Base-by-base conservation (phyloP, 2,329 filamentous ascomycete genomes). In the Penicillium hordei region DNA sequence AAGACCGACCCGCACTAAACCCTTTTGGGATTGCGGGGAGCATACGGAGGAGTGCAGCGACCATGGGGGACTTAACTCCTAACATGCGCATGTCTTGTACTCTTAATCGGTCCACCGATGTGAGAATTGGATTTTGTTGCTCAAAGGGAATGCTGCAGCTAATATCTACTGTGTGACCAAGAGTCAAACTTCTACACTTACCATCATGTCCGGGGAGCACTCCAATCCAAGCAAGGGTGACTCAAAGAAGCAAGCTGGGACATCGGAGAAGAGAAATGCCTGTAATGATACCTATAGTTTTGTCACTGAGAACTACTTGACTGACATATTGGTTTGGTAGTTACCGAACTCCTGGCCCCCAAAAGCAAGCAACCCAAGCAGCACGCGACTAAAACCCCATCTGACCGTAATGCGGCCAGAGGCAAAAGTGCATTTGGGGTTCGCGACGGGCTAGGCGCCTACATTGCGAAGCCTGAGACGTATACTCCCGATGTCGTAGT, bases 401-500 rank as follows among this genome's bases (percentile, higher is more conserved):
- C 65, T 60, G 55, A 55, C 54, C 59, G 60, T 50, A 45, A 60
- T 59, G 51, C 55, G 46, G 42, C 52, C 7, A 52, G 64, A 44
- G 59, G 59, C 34, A 70, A 57, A 45, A 57, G 55, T 55, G 57
- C 52, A 17, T 63, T 70, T 29, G 82, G 81, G 69, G 77, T 76
- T 17, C 81, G 86, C 54, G 81, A 88, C 61, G 88, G 82, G 0
- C 81, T 94, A 0, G 84, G 85, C 43, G 76, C 80, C 21, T 94
- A 94, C 74, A 87, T 89, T 48, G 67, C 77, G 8, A 75, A 85
- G 52, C 90, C 90, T 0, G 79, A 82, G 34, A 78, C 81, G 1
- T 88, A 85, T 66, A 82, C 86, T 1, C 64, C 81, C 5, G 81
- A 78, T 27, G 77, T 82, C 9, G 83, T 92, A 1, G 79, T 94